These are phyloP conservation scores for Paramecium tetraurelia DNA, from an alignment of 73 alveolate genomes.

Conservation along the genomic window DNA sequence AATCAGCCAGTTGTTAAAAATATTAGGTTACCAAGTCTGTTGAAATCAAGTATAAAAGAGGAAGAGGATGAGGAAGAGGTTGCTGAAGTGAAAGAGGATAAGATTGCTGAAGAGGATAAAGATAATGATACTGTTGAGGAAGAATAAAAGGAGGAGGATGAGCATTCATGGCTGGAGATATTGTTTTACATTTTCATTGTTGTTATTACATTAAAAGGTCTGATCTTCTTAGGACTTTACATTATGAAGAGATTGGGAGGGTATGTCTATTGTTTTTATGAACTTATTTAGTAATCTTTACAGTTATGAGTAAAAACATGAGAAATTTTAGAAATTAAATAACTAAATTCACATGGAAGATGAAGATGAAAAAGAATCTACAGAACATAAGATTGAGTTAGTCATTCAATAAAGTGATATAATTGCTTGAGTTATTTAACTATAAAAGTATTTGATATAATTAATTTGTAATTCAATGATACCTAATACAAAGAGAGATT, in stretches of 20 bases:
- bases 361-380: not conserved
- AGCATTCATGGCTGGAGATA: not conserved
- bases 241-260: not conserved
- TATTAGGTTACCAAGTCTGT: not conserved
- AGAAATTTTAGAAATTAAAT: not conserved
- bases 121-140: not conserved
- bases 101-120: not conserved
- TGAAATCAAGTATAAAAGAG: not conserved
- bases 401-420: not conserved
- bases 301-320: not conserved
- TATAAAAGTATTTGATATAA: not conserved
- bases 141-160: not conserved
- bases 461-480: not conserved
- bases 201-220: not conserved
- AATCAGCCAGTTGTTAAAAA: not conserved
- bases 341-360: not conserved
- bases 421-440: not conserved
- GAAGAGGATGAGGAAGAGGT: not conserved
- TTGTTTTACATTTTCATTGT: not conserved
- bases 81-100: not conserved
- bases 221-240: not conserved
- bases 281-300: not conserved
- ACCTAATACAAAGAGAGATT: constrained; percentile 34
- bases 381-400: not conserved
- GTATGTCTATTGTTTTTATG: not conserved